Conservation (phyloP, 2,329 filamentous ascomycete genomes). For the Periconia sp. region DNA sequence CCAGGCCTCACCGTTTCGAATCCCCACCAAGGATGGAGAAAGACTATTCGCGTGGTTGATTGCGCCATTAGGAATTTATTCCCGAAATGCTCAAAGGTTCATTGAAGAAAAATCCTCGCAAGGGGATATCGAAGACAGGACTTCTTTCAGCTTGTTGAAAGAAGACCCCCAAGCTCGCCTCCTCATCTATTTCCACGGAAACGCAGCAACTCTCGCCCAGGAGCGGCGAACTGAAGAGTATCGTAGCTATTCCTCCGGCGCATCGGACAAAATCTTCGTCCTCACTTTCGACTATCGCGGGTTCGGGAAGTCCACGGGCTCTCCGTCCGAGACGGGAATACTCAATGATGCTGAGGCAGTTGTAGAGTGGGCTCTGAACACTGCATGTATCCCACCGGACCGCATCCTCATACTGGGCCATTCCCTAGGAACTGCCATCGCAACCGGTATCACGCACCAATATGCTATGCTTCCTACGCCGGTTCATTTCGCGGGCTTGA, state of each 20-base stretch:
- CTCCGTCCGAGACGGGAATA: conserved; percentile 76
- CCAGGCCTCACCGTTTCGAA: conserved; percentile 81
- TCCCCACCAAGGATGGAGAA: conserved; percentile 74
- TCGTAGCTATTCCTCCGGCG: conserved; percentile 70
- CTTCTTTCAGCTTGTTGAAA: conserved; percentile 54
- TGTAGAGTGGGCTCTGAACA: conserved; percentile 73
- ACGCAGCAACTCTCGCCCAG: conserved; percentile 76
- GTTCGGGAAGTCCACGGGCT: conserved; percentile 79
- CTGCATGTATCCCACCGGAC: conserved; percentile 65
- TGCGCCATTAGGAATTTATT: conserved; percentile 74
- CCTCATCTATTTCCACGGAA: conserved; percentile 61
- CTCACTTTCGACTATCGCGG: conserved; percentile 91
- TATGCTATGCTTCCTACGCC: conserved; percentile 60
- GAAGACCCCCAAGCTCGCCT: conserved; percentile 56
- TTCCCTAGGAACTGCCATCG: conserved; percentile 85
- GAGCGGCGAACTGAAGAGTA: conserved; percentile 75
- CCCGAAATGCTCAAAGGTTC: conserved; percentile 65
- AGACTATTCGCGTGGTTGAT: conserved; percentile 90
- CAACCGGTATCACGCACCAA: conserved; percentile 70
- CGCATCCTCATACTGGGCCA: conserved; percentile 84
- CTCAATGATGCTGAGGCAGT: conserved; percentile 76
- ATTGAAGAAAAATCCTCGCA: conserved; percentile 50
- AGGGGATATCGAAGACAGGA: conserved; percentile 51
- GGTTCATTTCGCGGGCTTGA: conserved; percentile 76
- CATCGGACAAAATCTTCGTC: conserved; percentile 60